Evolutionary conservation across 768 basidiomycete species (phyloP), one percentile per base, ranked within the genome.

Genomic region (Pisolithus albus): DNA sequence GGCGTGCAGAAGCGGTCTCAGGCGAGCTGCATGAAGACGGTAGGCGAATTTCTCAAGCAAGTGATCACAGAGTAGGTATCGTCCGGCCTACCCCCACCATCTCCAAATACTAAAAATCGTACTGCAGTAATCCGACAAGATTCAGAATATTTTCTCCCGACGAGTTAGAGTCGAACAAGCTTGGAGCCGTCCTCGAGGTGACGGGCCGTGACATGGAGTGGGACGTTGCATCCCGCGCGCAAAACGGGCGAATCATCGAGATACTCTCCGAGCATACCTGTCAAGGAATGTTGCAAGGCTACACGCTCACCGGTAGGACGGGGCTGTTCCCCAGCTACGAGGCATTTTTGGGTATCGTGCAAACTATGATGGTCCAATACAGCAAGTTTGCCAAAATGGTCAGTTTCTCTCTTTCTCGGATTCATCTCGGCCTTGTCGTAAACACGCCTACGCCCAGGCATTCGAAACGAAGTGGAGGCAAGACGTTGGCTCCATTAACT

Each of bases 131-230:
- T 65, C 87, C 86, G 1, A 75, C 69, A 18, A 74, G 77, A 0
- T 93, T 93, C 78, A 79, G 92, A 37, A 88, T 95, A 52, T 94
- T 94, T 72, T 91, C 86, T 19, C 92, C 92, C 0, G 92, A 96
- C 57, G 89, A 92, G 59, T 73, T 92, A 2, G 81, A 85, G 10
- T 89, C 86, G 38, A 93, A 93, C 69, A 93, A 92, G 69, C 81
- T 96, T 8, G 88, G 90, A 59, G 87, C 81, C 3, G 83, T 87
- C 6, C 78, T 93, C 39, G 78, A 86, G 6, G 70, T 75, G 10
- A 83, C 74, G 0, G 75, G 77, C 2, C 81, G 90, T 46, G 83
- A 90, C 69, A 84, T 92, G 66, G 90, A 94, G 69, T 92, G 89
- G 89, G 92, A 95, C 61, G 59, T 74, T 10, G 75, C 78, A 1